Base-by-base conservation (phyloP, 345 rosid genomes). In the Eucalyptus fibrosa region DNA sequence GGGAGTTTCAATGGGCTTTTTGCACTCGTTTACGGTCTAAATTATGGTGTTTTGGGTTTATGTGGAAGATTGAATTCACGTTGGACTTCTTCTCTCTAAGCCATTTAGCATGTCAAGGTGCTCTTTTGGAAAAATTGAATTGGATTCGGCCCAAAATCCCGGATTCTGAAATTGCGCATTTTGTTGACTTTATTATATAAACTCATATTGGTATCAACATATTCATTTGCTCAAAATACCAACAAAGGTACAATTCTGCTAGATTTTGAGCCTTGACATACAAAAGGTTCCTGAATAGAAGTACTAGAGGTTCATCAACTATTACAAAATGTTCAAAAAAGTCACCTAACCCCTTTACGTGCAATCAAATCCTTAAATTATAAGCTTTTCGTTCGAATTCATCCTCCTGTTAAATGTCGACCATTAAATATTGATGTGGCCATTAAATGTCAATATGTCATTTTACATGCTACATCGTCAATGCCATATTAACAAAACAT, bases 341-440 rank as follows among this genome's bases (percentile, higher is more conserved):
- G 7, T 9, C 45, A 5, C 26, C 12, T 23, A 19, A 34, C 45
- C 1, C 6, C 3, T 5, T 19, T 18, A 37, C 1, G 2, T 37
- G 44, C 14, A 10, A 34, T 18, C 2, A 4, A 32, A 34, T 9
- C 24, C 42, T 32, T 69, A 72, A 72, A 18, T 1, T 18, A 37
- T 6, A 19, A 18, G 14, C 2, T 37, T 37, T 34, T 34, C 9
- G 1, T 30, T n/a, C 5, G 3, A 65, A 30, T 65, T 65, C 37
- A 65, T 4, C 19, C 77, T 65, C 37, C 1, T 14, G 3, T 56
- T 24, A 4, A 56, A 56, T 24, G 30, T 9, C 7, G 12, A 24
- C 30, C 62, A 56, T 56, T 62, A 62, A 10, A 11, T 37, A 21
- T 72, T 72, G 83, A 72, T 6, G 2, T 72, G 83, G 14, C 28